Percentiles rank a stretch among this genome's conserved stretches.
Evolutionary conservation across 2,329 filamentous ascomycete genomes (phyloP).

Genomic region (Clarireedia homoeocarpa): DNA sequence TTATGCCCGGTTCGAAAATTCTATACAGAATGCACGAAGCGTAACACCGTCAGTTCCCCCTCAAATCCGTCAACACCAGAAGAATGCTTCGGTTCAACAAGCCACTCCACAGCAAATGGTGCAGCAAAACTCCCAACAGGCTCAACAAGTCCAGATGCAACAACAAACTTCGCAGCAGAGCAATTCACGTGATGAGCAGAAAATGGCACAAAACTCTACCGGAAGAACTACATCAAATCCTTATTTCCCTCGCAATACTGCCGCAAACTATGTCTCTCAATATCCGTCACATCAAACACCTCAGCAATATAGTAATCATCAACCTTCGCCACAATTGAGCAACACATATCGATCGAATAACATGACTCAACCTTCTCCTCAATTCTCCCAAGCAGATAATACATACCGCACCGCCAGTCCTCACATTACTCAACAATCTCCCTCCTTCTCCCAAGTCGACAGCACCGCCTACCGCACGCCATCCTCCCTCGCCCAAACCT

Average conservation of each 20-base stretch:
- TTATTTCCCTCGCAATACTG: constrained; percentile 22
- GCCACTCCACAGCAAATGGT: constrained; percentile 21
- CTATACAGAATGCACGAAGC: constrained; percentile 24
- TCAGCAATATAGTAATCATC: constrained; percentile 24
- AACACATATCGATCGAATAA: constrained; percentile 21
- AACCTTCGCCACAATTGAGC: constrained; percentile 26
- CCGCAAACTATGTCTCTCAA: constrained; percentile 23
- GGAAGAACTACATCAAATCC: constrained; percentile 22
- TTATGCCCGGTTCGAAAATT: constrained; percentile 26
- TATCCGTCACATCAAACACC: constrained; percentile 27
- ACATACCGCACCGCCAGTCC: constrained; percentile 26
- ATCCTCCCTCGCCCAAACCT: constrained; percentile 22
- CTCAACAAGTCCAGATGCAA: constrained; percentile 16
- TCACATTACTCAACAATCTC: constrained; percentile 24
- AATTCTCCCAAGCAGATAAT: constrained; percentile 25
- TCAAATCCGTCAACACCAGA: constrained; percentile 23
- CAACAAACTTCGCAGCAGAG: constrained; percentile 23
- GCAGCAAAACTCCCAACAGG: constrained; percentile 12
- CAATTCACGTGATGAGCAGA: constrained; percentile 23
- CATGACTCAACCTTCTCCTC: constrained; percentile 23
- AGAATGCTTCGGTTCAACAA: constrained; percentile 17
- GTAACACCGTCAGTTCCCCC: constrained; percentile 19
- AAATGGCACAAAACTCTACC: constrained; percentile 15
- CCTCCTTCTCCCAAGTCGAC: constrained; percentile 24
- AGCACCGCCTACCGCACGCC: constrained; percentile 17